Evolutionary conservation across 2,329 filamentous ascomycete species (phyloP).

Genomic region (Daldinia eschscholtzii): DNA sequence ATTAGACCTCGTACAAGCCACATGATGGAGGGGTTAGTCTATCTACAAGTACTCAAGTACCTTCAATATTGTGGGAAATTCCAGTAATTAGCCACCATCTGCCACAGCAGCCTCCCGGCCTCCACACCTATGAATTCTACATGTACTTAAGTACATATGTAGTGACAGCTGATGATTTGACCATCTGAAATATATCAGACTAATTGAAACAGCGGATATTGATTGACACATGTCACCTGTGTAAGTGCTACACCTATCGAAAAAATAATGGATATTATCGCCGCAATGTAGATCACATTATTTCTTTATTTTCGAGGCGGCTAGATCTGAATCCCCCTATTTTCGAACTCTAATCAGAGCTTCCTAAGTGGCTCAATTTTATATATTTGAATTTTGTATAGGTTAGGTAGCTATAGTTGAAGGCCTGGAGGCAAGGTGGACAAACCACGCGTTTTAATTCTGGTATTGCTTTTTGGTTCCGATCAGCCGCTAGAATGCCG

Average conservation of each 20-base stretch:
- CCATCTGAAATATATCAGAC: too few relatives aligned
- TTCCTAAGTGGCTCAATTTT: too few relatives aligned
- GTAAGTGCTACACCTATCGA: background rate
- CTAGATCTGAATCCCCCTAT: too few relatives aligned
- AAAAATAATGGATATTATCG: slow-evolving; percentile 3
- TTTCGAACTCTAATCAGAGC: background rate
- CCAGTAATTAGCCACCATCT: slow-evolving; percentile 4
- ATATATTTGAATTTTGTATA: background rate
- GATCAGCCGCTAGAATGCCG: slow-evolving; percentile 3
- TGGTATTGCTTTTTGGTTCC: background rate
- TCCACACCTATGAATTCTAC: background rate
- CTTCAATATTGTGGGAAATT: background rate
- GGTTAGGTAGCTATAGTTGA: background rate
- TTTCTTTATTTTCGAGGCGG: background rate
- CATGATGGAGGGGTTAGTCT: slow-evolving; percentile 23
- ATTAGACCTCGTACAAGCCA: slow-evolving; percentile 20
- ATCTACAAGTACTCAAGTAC: background rate
- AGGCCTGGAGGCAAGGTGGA: background rate
- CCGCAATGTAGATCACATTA: background rate
- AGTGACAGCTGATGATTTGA: background rate
- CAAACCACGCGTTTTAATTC: background rate
- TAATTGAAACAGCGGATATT: background rate
- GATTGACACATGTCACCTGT: background rate
- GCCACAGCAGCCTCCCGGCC: background rate
- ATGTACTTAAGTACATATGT: background rate